Conservation (phyloP, 2,329 filamentous ascomycete species). For the Zymoseptoria tritici region DNA sequence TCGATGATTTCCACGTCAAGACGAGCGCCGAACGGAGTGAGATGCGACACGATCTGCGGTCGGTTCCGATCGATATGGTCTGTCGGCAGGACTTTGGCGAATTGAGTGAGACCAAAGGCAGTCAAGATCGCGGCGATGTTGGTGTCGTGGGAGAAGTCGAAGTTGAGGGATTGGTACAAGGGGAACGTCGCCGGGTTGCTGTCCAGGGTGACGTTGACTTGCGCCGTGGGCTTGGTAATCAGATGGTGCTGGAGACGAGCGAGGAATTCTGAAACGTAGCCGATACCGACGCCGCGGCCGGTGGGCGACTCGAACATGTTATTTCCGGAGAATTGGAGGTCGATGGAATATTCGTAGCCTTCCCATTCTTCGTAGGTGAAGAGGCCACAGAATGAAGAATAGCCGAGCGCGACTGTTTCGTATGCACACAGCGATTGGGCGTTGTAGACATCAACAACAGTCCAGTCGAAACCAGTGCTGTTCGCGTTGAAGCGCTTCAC, state of each 20-base stretch:
- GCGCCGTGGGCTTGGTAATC: constrained; percentile 35
- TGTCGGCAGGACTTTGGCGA: constrained; percentile 52
- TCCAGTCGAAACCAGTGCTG: constrained; percentile 50
- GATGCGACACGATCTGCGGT: constrained; percentile 57
- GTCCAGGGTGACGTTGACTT: constrained; percentile 61
- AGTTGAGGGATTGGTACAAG: constrained; percentile 63
- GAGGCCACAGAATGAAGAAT: constrained; percentile 64
- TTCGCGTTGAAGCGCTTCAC: constrained; percentile 49
- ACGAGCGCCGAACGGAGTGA: constrained; percentile 65
- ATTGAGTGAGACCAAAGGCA: constrained; percentile 66
- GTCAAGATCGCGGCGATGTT: constrained; percentile 51
- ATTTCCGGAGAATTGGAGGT: constrained; percentile 55
- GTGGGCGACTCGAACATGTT: constrained; percentile 58
- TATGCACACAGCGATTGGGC: constrained; percentile 69
- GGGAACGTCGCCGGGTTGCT: constrained; percentile 63
- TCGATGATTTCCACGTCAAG: constrained; percentile 69
- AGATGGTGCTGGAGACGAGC: constrained; percentile 59
- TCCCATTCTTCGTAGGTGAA: constrained; percentile 71
- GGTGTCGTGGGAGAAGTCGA: constrained; percentile 73
- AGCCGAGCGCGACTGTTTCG: constrained; percentile 70
- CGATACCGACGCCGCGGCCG: constrained; percentile 64
- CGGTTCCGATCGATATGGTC: constrained; percentile 48
- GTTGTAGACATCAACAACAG: constrained; percentile 53
- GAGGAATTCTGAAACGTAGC: constrained; percentile 65
- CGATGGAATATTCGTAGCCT: constrained; percentile 61